Conservation (phyloP, 164 flowering plant species). For the Aristolochia californica region DNA sequence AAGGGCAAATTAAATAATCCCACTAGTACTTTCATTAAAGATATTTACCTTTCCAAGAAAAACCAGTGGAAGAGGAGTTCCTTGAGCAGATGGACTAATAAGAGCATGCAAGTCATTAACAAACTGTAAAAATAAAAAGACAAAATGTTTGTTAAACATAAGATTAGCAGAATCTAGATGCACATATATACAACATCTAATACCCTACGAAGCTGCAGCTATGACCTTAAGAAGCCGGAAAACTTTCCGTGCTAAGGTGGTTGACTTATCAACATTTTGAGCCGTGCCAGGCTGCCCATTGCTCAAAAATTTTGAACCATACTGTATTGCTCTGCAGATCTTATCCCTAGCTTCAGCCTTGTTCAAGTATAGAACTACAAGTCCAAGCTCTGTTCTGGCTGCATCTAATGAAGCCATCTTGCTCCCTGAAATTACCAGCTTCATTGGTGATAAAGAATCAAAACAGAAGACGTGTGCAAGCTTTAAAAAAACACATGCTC, state of each 20-base stretch:
- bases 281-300: constrained; percentile 94
- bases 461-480: background rate
- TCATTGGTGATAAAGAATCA: background rate
- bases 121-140: constrained; percentile 48
- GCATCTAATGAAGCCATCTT: constrained; percentile 71
- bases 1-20: background rate
- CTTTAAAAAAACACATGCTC: too few relatives aligned
- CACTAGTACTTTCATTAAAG: constrained; percentile 1
- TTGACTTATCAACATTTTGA: constrained; percentile 88
- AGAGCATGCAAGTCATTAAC: constrained; percentile 90
- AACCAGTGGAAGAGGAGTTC: constrained; percentile 88
- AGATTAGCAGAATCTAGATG: background rate
- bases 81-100: constrained; percentile 79
- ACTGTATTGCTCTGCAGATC: constrained; percentile 96
- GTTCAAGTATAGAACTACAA: constrained; percentile 72
- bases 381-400: constrained; percentile 87
- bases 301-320: constrained; percentile 93
- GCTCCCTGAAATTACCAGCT: constrained; percentile 2
- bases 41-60: constrained; percentile 76
- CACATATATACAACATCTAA: background rate
- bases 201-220: too few relatives aligned
- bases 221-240: constrained; percentile 96
- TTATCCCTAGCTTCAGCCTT: constrained; percentile 99
- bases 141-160: background rate
- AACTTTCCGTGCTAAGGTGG: constrained; percentile 93